These are phyloP conservation scores for Paramyrothecium sp. DNA, from an alignment of 2,329 filamentous ascomycete genomes.

Conservation along the genomic window DNA sequence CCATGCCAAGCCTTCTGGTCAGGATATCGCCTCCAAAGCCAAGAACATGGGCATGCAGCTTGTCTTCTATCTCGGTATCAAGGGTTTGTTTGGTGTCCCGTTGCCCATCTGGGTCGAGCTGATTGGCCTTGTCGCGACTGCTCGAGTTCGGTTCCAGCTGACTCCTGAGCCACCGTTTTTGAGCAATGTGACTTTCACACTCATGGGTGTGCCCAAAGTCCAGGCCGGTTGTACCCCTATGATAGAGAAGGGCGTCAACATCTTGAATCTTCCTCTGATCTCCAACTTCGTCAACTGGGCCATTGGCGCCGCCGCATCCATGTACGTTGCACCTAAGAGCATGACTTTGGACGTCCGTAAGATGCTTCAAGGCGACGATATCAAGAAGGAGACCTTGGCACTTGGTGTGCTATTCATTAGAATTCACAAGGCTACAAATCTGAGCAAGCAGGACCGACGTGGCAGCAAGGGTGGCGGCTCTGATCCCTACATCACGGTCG, in stretches of 20 bases:
- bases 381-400: slow-evolving; percentile 85
- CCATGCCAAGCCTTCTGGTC: slow-evolving; percentile 74
- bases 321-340: slow-evolving; percentile 94
- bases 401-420: slow-evolving; percentile 89
- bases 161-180: slow-evolving; percentile 89
- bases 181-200: slow-evolving; percentile 86
- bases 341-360: slow-evolving; percentile 90
- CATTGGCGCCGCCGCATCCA: slow-evolving; percentile 78
- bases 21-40: slow-evolving; percentile 74
- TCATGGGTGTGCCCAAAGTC: slow-evolving; percentile 92
- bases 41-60: slow-evolving; percentile 97
- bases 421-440: slow-evolving; percentile 81
- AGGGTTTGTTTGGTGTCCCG: slow-evolving; percentile 84
- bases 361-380: slow-evolving; percentile 86
- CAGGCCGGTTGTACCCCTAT: slow-evolving; percentile 88
- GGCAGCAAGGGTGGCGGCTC: slow-evolving; percentile 84
- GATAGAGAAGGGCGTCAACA: slow-evolving; percentile 85
- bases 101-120: slow-evolving; percentile 88
- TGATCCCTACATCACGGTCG: slow-evolving; percentile 92
- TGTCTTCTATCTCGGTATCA: slow-evolving; percentile 89
- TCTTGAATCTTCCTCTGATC: slow-evolving; percentile 88
- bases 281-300: slow-evolving; percentile 97
- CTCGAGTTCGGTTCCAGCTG: slow-evolving; percentile 78
- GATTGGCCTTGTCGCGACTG: slow-evolving; percentile 85
- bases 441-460: slow-evolving; percentile 87